Base-by-base conservation (phyloP, 2,329 filamentous ascomycete genomes). In the Purpureocillium takamizusanense region DNA sequence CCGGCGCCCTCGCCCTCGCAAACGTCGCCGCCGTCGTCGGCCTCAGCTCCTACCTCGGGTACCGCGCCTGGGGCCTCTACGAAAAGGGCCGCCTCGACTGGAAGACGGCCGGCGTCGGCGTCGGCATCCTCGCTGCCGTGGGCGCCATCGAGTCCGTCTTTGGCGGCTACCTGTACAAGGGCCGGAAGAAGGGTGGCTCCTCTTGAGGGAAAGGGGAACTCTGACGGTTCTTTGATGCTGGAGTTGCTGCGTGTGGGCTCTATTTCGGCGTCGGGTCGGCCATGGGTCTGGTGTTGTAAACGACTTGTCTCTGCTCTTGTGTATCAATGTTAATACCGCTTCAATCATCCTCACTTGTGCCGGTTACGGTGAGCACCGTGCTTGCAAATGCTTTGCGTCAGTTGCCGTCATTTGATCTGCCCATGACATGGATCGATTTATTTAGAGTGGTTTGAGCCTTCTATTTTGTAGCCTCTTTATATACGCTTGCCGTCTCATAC, bases 1-100 rank as follows among this genome's bases (percentile, higher is more conserved):
- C 60, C 42, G 61, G 57, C 34, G 66, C 66, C 13, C 51, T 74
- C 27, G 65, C 64, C 23, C 48, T 62, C 28, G 59, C 59, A 42
- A 77, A 78, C 55, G 43, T 74, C 6, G 60, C 65, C 8, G 67
- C 63, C 13, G 63, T 78, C 29, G 60, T 76, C n/a, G 72, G 71
- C 8, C 47, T 76, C 28, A 65, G 71, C 51, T 63, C 66, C 3
- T 73, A 66, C 56, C 55, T 77, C 11, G 72, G 73, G 30, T 74
- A 70, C 60, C 70, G 67, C 58, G 74, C 69, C 15, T 75, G 71
- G 66, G 67, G 66, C 7, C 59, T 77, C 46, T 74, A 76, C 48
- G 69, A 76, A 53, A 62, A 61, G 38, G 70, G 70, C 33, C 60
- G 61, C 33, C 55, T 78, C 36, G 61, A 60, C 47, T 73, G 69